Conservation (phyloP, 108 stramenopile genomes). For the Seminavis robusta region DNA sequence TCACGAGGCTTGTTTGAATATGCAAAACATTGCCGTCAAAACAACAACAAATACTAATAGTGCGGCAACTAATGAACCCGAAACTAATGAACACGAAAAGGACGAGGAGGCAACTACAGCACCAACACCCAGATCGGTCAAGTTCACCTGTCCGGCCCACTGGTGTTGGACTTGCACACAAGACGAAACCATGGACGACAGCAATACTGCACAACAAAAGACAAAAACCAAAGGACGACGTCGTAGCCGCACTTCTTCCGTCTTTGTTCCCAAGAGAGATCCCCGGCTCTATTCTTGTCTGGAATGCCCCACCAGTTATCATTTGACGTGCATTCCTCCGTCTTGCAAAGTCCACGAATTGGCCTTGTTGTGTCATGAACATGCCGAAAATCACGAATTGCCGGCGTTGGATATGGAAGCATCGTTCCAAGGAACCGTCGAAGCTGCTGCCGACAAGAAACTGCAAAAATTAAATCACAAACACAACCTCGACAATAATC, state of each 20-base stretch:
- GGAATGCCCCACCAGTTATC: constrained; percentile 82
- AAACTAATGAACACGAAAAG: constrained; percentile 11
- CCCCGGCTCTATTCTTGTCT: too few relatives aligned
- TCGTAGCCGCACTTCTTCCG: constrained; percentile 3
- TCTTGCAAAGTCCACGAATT: constrained; percentile 73
- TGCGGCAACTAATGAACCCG: constrained; percentile 1
- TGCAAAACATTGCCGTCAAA: constrained; percentile 48
- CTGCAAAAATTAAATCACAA: constrained; percentile 5
- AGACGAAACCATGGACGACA: constrained; percentile 12
- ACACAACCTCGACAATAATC: background rate
- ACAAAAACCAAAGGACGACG: constrained; percentile 31
- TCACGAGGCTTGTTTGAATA: constrained; percentile 56
- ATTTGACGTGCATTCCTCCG: constrained; percentile 88
- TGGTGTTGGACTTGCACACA: constrained; percentile 88
- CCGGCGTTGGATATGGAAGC: constrained; percentile 62
- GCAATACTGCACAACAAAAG: constrained; percentile 13
- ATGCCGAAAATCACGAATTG: constrained; percentile 57
- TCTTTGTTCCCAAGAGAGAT: background rate
- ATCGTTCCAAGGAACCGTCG: constrained; percentile 48
- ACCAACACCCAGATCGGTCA: constrained; percentile 22
- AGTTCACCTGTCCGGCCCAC: constrained; percentile 89
- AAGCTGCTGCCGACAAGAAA: constrained; percentile 43
- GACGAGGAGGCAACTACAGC: constrained; percentile 16
- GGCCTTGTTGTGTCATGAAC: constrained; percentile 82
- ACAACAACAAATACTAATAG: too few relatives aligned